Percentiles rank a stretch among this genome's conserved stretches.
phyloP scores from a whole-genome alignment of 768 basidiomycete genomes.

The Brasilioporus rufonigricans region DNA sequence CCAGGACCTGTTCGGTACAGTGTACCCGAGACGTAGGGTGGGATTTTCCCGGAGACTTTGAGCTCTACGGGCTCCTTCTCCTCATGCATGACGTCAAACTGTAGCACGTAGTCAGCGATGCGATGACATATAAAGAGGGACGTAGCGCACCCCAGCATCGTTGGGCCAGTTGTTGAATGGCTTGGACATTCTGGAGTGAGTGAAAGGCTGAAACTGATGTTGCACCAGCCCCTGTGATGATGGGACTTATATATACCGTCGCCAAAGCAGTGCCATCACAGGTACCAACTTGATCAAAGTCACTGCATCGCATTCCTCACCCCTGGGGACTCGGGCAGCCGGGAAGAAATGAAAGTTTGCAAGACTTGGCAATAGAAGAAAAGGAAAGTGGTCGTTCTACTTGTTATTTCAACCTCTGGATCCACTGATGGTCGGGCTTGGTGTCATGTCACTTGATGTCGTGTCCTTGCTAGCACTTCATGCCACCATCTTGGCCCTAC shows the following conservation, averaged over 20 bases:
- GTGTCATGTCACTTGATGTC: no score
- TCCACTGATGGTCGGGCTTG: no score
- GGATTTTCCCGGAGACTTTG: constrained; percentile 30
- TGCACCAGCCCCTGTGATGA: not conserved
- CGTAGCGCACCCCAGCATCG: constrained; percentile 23
- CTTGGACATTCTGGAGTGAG: constrained; percentile 12
- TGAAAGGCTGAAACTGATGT: not conserved
- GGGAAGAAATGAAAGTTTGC: no score
- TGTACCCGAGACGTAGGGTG: constrained; percentile 35
- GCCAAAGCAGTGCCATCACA: not conserved
- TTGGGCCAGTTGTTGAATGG: constrained; percentile 33
- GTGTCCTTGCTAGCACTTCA: no score
- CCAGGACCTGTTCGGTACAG: constrained; percentile 42
- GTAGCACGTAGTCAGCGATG: not conserved
- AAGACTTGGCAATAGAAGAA: no score
- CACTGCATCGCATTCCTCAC: not conserved
- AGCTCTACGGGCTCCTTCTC: constrained; percentile 29
- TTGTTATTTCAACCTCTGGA: no score
- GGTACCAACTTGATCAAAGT: not conserved
- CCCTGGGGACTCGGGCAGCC: no score
- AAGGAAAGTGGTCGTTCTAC: no score
- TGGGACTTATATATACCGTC: not conserved
- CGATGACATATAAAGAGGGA: not conserved
- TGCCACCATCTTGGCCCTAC: not conserved
- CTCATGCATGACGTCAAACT: constrained; percentile 31